These are phyloP conservation scores for Epichloe sibirici DNA, from an alignment of 2,329 filamentous ascomycete species.

Conservation along the genomic window DNA sequence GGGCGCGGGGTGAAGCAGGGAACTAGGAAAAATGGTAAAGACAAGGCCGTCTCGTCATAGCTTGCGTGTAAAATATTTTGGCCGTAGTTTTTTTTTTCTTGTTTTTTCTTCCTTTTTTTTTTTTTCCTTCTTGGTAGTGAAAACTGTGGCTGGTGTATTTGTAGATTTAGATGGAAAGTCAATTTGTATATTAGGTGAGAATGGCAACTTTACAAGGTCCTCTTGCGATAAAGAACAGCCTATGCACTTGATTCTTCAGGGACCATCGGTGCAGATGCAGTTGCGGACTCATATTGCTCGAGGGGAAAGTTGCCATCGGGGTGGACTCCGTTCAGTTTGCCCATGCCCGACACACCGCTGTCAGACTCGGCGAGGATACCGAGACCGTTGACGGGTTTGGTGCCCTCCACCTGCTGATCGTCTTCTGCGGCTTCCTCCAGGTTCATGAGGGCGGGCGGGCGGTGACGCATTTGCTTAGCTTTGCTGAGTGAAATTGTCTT, in stretches of 20 bases:
- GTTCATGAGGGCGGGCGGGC: constrained; percentile 80
- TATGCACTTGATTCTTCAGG: constrained; percentile 21
- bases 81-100: background rate
- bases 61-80: background rate
- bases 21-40: background rate
- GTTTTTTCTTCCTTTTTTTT: background rate
- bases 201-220: background rate
- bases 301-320: constrained; percentile 16
- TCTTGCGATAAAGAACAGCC: constrained; percentile 10
- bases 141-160: background rate
- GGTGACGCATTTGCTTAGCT: constrained; percentile 74
- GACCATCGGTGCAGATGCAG: constrained; percentile 9
- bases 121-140: too few relatives aligned
- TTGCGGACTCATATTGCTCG: constrained; percentile 8
- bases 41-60: background rate
- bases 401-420: constrained; percentile 9
- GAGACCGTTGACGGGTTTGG: constrained; percentile 23
- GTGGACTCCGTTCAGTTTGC: constrained; percentile 24
- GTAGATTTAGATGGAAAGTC: background rate
- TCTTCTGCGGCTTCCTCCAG: constrained; percentile 33
- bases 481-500: constrained; percentile 91
- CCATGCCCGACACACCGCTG: constrained; percentile 30
- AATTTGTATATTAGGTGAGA: background rate
- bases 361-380: constrained; percentile 32
- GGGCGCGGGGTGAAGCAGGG: background rate